Percentiles rank a stretch among this genome's conserved stretches.
Evolutionary conservation across 192 early-diverging fungal species (phyloP).

Genomic region (Nowakowskiella sp.): DNA sequence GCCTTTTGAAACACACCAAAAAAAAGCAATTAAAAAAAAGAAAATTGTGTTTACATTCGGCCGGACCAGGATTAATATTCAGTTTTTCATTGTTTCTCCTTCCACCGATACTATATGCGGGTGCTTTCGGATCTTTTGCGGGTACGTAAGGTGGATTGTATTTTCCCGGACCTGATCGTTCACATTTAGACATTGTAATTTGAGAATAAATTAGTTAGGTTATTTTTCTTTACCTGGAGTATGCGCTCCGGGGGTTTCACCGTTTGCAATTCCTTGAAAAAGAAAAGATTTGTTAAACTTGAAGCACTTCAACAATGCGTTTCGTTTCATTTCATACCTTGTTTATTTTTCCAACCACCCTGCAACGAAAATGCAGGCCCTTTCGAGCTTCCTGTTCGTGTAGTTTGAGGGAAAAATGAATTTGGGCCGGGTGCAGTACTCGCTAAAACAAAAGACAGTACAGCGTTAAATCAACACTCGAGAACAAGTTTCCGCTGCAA

Average conservation of each 20-base stretch:
- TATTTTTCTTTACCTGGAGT: conserved; percentile 32
- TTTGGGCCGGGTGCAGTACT: conserved; percentile 43
- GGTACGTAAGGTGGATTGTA: conserved; percentile 46
- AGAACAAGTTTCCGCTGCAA: not conserved
- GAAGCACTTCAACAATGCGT: not conserved
- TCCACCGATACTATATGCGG: conserved; percentile 52
- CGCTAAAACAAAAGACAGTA: conserved; percentile 2
- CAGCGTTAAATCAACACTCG: conserved; percentile 4
- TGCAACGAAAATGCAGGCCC: conserved; percentile 48
- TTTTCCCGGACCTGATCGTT: conserved; percentile 42
- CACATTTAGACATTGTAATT: not conserved
- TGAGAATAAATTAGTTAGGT: no score
- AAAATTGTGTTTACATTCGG: conserved; percentile 39
- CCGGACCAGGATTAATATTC: conserved; percentile 44
- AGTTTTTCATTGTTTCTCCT: conserved; percentile 36
- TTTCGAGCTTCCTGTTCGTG: conserved; percentile 40
- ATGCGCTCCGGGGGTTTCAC: conserved; percentile 26
- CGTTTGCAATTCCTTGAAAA: conserved; percentile 3
- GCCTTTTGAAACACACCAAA: not conserved
- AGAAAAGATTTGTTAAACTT: not conserved
- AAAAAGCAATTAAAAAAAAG: no score
- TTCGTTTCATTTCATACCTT: conserved; percentile 7
- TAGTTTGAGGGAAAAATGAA: conserved; percentile 48
- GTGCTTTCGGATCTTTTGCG: conserved; percentile 41
- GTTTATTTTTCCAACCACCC: conserved; percentile 39